These are phyloP conservation scores for Lagerstroemia speciosa DNA, from an alignment of 345 rosid genomes.

Conservation along the genomic window DNA sequence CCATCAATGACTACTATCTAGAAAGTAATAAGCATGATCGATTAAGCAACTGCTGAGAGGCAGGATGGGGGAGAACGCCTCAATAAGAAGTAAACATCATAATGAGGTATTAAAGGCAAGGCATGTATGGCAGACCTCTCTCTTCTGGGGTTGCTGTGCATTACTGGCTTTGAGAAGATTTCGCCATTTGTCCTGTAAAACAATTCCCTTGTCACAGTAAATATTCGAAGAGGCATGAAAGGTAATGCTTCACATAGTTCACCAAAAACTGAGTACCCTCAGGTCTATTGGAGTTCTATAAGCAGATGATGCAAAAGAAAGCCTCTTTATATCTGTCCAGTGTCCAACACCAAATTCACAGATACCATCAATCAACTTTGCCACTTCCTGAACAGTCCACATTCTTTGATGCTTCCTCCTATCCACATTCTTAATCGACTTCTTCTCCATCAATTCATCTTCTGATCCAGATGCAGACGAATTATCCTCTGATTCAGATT, in stretches of 20 bases:
- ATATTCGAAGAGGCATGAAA: not conserved
- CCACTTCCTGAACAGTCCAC: slow-evolving; percentile 80
- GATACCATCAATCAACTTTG: slow-evolving; percentile 76
- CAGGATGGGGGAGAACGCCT: not conserved
- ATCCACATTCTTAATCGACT: slow-evolving; percentile 37
- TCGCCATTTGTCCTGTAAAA: slow-evolving; percentile 86
- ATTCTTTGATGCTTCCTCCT: slow-evolving; percentile 80
- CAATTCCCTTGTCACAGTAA: not conserved
- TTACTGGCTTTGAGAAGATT: slow-evolving; percentile 70
- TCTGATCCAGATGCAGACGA: slow-evolving; percentile 50
- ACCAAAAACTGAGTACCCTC: slow-evolving; percentile 42
- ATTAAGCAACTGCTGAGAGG: too few relatives aligned
- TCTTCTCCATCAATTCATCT: slow-evolving; percentile 31
- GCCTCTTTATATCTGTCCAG: slow-evolving; percentile 88
- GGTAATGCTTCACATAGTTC: not conserved
- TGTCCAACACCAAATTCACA: slow-evolving; percentile 75
- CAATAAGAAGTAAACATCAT: not conserved
- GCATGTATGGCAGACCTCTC: slow-evolving; percentile 39
- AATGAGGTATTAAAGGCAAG: not conserved
- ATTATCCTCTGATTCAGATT: slow-evolving; percentile 33
- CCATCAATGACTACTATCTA: not conserved
- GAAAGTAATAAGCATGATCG: not conserved
- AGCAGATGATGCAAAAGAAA: slow-evolving; percentile 47
- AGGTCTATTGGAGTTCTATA: slow-evolving; percentile 83
- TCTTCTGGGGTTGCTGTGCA: slow-evolving; percentile 23